phyloP scores from a whole-genome alignment of 2,329 filamentous ascomycete genomes.

The Dothideomycetes sp. region DNA sequence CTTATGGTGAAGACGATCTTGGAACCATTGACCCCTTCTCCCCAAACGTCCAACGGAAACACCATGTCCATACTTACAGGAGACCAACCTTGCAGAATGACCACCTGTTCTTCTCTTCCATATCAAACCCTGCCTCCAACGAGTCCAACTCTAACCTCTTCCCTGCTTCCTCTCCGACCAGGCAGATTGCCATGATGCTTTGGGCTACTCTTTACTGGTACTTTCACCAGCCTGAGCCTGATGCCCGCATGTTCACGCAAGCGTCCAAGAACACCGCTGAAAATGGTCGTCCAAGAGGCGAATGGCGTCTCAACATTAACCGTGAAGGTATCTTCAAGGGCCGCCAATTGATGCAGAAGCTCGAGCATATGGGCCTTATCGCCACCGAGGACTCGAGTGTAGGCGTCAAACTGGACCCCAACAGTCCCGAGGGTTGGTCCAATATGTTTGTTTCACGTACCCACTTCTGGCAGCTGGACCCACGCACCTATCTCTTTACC shows the following conservation, averaged over 20 bases:
- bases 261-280: conserved; percentile 53
- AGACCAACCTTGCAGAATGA: conserved; percentile 68
- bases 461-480: conserved; percentile 87
- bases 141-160: conserved; percentile 76
- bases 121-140: conserved; percentile 62
- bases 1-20: conserved; percentile 11
- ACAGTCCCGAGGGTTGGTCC: conserved; percentile 56
- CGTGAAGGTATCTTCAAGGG: conserved; percentile 81
- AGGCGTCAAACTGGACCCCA: conserved; percentile 43
- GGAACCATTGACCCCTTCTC: conserved; percentile 6
- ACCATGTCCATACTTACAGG: conserved; percentile 54
- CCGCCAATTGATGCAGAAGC: conserved; percentile 72
- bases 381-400: conserved; percentile 65
- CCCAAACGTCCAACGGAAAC: conserved; percentile 15
- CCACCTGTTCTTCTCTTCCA: conserved; percentile 81
- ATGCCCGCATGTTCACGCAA: conserved; percentile 50
- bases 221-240: conserved; percentile 76
- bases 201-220: conserved; percentile 96
- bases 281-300: conserved; percentile 63
- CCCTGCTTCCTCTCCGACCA: conserved; percentile 66
- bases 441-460: conserved; percentile 71
- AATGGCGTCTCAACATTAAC: conserved; percentile 79
- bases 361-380: conserved; percentile 87
- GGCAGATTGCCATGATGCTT: conserved; percentile 92
- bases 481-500: conserved; percentile 78